phyloP scores from a whole-genome alignment of 371 early-diverging fungal species.

The Mycotypha africana region DNA sequence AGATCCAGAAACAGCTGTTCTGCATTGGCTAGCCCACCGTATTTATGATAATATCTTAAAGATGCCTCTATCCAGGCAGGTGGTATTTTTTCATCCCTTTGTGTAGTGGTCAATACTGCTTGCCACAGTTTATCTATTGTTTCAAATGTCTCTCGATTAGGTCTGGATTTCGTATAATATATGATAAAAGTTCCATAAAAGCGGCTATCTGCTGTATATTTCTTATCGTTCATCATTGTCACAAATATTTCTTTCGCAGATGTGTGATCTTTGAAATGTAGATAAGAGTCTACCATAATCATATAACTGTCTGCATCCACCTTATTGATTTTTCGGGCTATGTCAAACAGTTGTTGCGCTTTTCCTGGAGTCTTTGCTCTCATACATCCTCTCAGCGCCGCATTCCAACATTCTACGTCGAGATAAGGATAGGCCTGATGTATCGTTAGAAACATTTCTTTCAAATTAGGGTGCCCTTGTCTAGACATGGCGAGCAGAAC shows the following conservation, averaged over 20 bases:
- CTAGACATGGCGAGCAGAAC: not conserved
- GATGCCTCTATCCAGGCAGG: not conserved
- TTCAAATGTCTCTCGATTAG: not conserved
- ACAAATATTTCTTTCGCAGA: constrained; percentile 9
- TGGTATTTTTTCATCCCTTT: not conserved
- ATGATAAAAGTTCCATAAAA: constrained; percentile 10
- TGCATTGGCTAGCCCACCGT: constrained; percentile 3
- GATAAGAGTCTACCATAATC: constrained; percentile 5
- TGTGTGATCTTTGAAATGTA: constrained; percentile 1
- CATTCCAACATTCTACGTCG: constrained; percentile 6
- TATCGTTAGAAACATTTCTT: not conserved
- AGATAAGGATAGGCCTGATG: not conserved
- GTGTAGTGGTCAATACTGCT: constrained; percentile 8
- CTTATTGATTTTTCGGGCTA: constrained; percentile 1
- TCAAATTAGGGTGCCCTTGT: constrained; percentile 10
- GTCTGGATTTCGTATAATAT: constrained; percentile 1
- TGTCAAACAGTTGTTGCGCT: constrained; percentile 3
- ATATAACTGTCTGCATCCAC: constrained; percentile 1
- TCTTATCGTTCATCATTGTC: constrained; percentile 6
- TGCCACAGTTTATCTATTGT: constrained; percentile 17
- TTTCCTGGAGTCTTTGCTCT: not conserved
- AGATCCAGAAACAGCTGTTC: constrained; percentile 20
- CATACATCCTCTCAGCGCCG: constrained; percentile 7
- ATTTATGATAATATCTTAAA: constrained; percentile 1
- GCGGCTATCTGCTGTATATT: not conserved